Evolutionary conservation across 805 yeast species (phyloP).

Genomic region (Wickerhamiella hasegawae): DNA sequence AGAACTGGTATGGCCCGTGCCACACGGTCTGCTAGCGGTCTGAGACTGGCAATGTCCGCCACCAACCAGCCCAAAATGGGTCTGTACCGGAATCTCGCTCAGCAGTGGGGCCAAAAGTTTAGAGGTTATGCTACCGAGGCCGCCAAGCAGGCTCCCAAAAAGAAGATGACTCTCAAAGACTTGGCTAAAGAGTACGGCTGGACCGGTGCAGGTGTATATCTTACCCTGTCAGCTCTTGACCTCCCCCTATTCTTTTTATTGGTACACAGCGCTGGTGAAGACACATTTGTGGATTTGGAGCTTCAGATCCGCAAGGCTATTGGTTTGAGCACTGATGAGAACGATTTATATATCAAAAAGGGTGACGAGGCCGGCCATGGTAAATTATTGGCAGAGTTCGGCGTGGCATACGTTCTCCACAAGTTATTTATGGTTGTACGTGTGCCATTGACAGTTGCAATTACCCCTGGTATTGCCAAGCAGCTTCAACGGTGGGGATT

Average conservation of each 20-base stretch:
- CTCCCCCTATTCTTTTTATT: conserved; percentile 66
- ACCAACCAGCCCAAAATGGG: too few relatives aligned
- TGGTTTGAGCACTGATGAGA: conserved; percentile 38
- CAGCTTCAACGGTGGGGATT: conserved; percentile 63
- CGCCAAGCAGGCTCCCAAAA: too few relatives aligned
- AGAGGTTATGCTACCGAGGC: too few relatives aligned
- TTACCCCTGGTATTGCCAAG: conserved; percentile 66
- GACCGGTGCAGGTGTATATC: conserved; percentile 75
- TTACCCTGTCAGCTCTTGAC: conserved; percentile 58
- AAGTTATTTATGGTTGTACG: conserved; percentile 72
- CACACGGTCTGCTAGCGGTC: too few relatives aligned
- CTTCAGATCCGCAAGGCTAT: conserved; percentile 40
- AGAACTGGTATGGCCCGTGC: too few relatives aligned
- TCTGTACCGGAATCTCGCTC: too few relatives aligned
- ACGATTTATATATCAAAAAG: conserved; percentile 11
- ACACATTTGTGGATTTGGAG: conserved; percentile 53
- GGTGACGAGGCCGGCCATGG: conserved; percentile 18
- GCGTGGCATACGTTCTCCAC: conserved; percentile 85
- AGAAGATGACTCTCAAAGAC: conserved; percentile 31
- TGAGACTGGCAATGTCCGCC: too few relatives aligned
- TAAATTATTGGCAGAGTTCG: conserved; percentile 63
- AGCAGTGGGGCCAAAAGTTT: too few relatives aligned
- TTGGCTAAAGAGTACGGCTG: conserved; percentile 79
- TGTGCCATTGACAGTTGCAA: conserved; percentile 79
- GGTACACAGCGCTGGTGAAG: conserved; percentile 82